Base-by-base conservation (phyloP, 768 basidiomycete genomes). In the Russula foetens region DNA sequence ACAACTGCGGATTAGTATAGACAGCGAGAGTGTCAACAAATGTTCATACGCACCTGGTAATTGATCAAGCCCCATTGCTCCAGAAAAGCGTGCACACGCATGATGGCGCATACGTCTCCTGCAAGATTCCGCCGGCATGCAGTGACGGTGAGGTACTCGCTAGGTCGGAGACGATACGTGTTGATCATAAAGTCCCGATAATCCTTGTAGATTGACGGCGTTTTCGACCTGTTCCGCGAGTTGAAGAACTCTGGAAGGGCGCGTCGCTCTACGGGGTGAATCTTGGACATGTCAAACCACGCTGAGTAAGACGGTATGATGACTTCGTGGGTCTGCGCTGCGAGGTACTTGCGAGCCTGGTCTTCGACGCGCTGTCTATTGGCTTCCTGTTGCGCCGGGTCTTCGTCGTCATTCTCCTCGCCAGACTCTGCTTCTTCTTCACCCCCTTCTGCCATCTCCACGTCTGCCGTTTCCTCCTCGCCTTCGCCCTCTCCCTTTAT, bases 151-250 rank as follows among this genome's bases (percentile, higher is more conserved):
- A 99, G 81, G 68, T 99, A 99, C 71, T 99, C 97, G 24, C 82
- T 82, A 1, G 97, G 97, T 53, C 97, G 81, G 41, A 99, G 79
- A 53, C 97, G 81, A 74, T 98, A 98, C 1, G 97, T 94, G 76
- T 99, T 98, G 72, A 99, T 84, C 96, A 99, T 99, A 67, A 99
- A 99, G 78, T 99, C 96, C 62, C 97, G 85, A 69, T 99, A 99
- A 72, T 99, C 96, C 73, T 98, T 98, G 79, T 98, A 99, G 63
- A 98, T 93, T 21, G 90, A 80, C 0, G 97, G 96, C 1, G 96
- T 97, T 76, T 99, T 99, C 63, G 86, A 90, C 58, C 95, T 76
- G 72, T 98, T 98, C 55, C 92, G 81, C 47, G 90, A 90, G 71
- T 92, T 94, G 83, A 99, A 99, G 80, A 98, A 99, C 74, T 99